Percentiles rank a stretch among this genome's conserved stretches.
phyloP scores from a whole-genome alignment of 208 protist genomes.

The Leishmania turanica region DNA sequence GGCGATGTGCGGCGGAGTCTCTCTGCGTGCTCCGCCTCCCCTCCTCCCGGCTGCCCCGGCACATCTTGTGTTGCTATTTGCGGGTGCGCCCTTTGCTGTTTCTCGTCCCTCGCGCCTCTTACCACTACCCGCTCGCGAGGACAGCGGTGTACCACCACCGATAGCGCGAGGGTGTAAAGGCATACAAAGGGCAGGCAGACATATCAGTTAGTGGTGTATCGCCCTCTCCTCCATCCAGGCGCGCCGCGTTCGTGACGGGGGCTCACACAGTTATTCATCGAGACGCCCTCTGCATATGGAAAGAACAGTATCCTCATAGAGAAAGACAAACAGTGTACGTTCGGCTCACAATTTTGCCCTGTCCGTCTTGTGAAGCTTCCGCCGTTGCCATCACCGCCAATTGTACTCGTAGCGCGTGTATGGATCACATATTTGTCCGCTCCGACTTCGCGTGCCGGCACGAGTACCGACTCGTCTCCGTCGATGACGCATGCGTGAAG shows the following conservation, averaged over 20 bases:
- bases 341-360: neutral
- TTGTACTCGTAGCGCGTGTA: neutral
- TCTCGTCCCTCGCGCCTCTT: neutral
- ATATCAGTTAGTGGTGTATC: neutral
- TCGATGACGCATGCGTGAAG: constrained; percentile 37
- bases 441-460: constrained; percentile 36
- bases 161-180: neutral
- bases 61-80: neutral
- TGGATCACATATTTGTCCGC: constrained; percentile 49
- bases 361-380: neutral
- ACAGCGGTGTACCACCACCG: neutral
- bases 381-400: neutral
- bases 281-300: neutral
- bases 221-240: neutral
- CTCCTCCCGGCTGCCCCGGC: neutral
- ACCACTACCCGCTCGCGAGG: neutral
- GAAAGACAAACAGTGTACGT: neutral
- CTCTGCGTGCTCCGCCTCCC: neutral
- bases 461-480: constrained; percentile 54
- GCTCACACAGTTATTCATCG: neutral
- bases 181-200: too few species aligned
- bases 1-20: too few species aligned
- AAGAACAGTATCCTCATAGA: neutral
- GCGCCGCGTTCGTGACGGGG: neutral
- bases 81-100: neutral